A percentile compares a stretch with the other conserved stretches of the same genome.
These are phyloP conservation scores for Petunia hybrid DNA, from an alignment of 305 asterid species.

Conservation along the genomic window DNA sequence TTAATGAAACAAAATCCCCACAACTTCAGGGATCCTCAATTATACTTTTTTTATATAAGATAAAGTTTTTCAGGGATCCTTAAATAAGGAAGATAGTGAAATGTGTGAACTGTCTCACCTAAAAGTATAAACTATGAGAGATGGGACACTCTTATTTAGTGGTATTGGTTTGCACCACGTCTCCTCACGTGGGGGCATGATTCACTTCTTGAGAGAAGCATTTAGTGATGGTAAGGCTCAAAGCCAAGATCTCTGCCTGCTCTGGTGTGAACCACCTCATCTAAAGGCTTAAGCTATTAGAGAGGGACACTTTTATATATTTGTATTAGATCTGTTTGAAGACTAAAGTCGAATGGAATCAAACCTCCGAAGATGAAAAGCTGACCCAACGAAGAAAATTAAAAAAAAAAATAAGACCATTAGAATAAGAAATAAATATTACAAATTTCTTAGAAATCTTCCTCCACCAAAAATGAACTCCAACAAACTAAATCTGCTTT, in stretches of 20 bases:
- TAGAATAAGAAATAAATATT: background rate
- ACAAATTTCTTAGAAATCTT: background rate
- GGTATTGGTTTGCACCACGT: background rate
- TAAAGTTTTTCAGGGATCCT: background rate
- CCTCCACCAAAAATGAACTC: conserved; percentile 7
- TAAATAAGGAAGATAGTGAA: background rate
- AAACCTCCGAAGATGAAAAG: conserved; percentile 11
- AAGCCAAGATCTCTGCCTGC: background rate
- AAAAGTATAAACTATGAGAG: background rate
- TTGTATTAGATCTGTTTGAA: background rate
- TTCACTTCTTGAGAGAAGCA: conserved; percentile 17
- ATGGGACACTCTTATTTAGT: background rate
- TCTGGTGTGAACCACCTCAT: background rate
- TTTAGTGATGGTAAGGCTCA: background rate
- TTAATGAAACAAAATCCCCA: background rate
- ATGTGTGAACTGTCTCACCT: background rate
- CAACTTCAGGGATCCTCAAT: background rate
- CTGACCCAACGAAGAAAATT: background rate
- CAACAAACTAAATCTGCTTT: background rate
- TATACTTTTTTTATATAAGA: too few relatives aligned
- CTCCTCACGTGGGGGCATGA: background rate
- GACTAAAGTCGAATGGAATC: background rate
- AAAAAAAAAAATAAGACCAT: background rate
- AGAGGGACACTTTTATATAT: background rate
- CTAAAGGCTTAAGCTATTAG: conserved; percentile 12